phyloP scores from a whole-genome alignment of 2,329 filamentous ascomycete species.

The Aurifilum marmelostoma region DNA sequence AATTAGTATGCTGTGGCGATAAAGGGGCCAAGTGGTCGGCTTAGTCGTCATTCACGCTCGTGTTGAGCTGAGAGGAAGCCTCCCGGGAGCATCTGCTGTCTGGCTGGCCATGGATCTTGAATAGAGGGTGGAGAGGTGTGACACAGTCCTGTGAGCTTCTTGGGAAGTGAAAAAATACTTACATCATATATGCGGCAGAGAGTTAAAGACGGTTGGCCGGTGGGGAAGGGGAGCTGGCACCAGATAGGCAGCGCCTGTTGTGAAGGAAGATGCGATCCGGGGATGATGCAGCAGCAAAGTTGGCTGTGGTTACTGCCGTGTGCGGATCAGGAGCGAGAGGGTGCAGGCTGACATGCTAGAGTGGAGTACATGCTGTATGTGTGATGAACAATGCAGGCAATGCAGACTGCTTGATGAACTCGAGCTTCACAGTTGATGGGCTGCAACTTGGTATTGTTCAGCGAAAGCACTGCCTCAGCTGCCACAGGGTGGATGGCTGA shows the following conservation, averaged over 20 bases:
- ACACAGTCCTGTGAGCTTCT: too few species aligned
- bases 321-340: neutral
- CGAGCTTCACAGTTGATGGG: constrained; percentile 1
- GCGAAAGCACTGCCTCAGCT: constrained; percentile 9
- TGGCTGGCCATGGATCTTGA: neutral
- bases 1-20: neutral
- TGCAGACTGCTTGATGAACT: constrained; percentile 8
- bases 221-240: neutral
- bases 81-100: neutral
- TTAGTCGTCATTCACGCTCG: neutral
- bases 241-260: neutral
- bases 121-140: neutral
- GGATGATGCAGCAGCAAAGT: constrained; percentile 6
- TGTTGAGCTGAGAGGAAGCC: neutral
- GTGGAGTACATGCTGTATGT: neutral
- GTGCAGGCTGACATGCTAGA: neutral
- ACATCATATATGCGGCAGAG: neutral
- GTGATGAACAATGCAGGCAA: constrained; percentile 6
- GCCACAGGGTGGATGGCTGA: constrained; percentile 6
- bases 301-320: neutral
- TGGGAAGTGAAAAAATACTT: neutral
- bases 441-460: neutral
- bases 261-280: constrained; percentile 1
- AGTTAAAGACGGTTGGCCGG: neutral
- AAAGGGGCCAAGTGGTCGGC: neutral